Base-by-base conservation (phyloP, 306 rosid species). In the Trichosanthes cucumerina region DNA sequence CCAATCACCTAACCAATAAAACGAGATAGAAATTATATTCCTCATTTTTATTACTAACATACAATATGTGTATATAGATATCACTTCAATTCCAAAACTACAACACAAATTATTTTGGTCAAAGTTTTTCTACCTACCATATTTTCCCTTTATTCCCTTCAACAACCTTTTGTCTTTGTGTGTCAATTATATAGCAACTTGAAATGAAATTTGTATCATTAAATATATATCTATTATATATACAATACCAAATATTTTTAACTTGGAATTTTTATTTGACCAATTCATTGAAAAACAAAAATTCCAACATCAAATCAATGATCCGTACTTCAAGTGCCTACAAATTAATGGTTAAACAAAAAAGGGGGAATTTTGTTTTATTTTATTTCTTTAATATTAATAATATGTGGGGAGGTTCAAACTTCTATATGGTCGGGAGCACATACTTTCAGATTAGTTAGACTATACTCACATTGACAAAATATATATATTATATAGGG, bases 1-100 rank as follows among this genome's bases (percentile, higher is more conserved):
- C 91, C 92, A 79, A 92, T 89, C 15, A 89, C 97, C 96, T 90
- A 52, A 19, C 3, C 23, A 50, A 78, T 74, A 38, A 50, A 39
- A 9, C 3, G 0, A 49, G 62, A 59, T 7, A 0, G 0, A 19
- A 44, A 23, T 19, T 44, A 71, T 71, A 73, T 44, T 13, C 4
- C 3, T 34, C 15, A 12, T 19, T 68, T 68, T 39, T 23, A 66
- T 50, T 28, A 28, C 33, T 28, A 28, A 28, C 2, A 28, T 28
- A n/a, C n/a, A n/a, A n/a, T n/a, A 28, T 28, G 2, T 28, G 2
- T 28, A 28, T 28, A 28, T 28, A 28, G 33, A 28, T 2, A 28
- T 2, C 12, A n/a, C 8, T 24, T 14, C 11, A 33, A 34, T 66
- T 63, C 12, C n/a, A 63, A 63, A 31, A 63, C 10, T n/a, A 7